These are phyloP conservation scores for Candida odintsovae DNA, from an alignment of 805 yeast species.

Conservation along the genomic window DNA sequence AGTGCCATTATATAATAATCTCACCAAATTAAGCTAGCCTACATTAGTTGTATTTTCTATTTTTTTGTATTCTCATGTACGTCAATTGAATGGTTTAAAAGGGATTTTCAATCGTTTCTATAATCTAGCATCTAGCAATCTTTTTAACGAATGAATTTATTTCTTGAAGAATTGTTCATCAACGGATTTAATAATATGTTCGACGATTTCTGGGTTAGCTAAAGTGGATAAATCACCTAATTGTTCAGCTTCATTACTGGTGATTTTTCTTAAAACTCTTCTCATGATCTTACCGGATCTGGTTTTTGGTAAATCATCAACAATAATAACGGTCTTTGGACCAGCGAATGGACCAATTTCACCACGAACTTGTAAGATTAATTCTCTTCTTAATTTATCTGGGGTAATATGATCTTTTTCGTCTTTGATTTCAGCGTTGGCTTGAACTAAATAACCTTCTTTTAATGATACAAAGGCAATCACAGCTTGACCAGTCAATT, in stretches of 20 bases:
- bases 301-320: conserved; percentile 94
- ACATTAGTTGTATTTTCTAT: background rate
- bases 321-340: conserved; percentile 79
- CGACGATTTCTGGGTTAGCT: conserved; percentile 81
- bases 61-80: background rate
- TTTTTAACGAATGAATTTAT: conserved; percentile 3
- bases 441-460: conserved; percentile 32
- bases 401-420: conserved; percentile 26
- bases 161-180: conserved; percentile 17
- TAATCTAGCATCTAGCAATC: background rate
- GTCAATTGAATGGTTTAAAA: background rate
- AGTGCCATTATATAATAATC: background rate
- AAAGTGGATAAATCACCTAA: conserved; percentile 90
- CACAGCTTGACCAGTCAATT: conserved; percentile 95
- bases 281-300: conserved; percentile 99
- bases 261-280: conserved; percentile 90
- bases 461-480: conserved; percentile 90
- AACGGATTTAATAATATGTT: conserved; percentile 66
- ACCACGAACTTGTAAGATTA: conserved; percentile 83
- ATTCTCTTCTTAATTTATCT: conserved; percentile 53
- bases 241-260: conserved; percentile 87
- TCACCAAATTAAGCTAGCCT: background rate
- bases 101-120: background rate
- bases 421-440: conserved; percentile 24
- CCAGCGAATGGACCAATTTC: conserved; percentile 91